phyloP scores from a whole-genome alignment of 805 yeast species.

The Suhomyces sp. region DNA sequence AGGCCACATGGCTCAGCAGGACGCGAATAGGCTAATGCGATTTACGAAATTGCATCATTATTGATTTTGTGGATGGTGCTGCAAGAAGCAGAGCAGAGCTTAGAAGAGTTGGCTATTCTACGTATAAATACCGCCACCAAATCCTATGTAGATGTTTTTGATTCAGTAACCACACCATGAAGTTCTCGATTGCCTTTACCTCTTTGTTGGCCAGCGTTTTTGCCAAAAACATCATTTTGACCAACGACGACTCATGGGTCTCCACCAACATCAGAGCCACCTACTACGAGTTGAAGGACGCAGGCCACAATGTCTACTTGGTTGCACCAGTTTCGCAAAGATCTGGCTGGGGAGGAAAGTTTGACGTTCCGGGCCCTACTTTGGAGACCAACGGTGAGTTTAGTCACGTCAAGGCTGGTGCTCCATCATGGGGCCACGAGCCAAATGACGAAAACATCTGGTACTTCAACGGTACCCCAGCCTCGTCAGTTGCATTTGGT shows the following conservation, averaged over 20 bases:
- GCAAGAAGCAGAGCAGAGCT: not conserved
- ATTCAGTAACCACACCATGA: constrained; percentile 5
- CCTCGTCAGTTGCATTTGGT: constrained; percentile 49
- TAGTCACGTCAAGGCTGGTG: constrained; percentile 44
- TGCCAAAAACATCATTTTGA: constrained; percentile 18
- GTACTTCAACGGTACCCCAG: constrained; percentile 58
- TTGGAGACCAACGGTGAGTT: constrained; percentile 48
- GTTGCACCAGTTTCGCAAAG: constrained; percentile 53
- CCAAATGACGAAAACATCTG: constrained; percentile 28
- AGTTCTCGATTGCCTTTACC: constrained; percentile 7
- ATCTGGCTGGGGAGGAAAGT: constrained; percentile 57
- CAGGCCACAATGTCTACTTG: constrained; percentile 48
- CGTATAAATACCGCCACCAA: not conserved
- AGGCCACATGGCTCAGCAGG: not conserved
- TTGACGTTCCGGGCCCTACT: constrained; percentile 39
- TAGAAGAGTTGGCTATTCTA: not conserved
- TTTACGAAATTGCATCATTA: not conserved
- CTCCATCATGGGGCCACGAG: constrained; percentile 57
- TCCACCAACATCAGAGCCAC: constrained; percentile 22
- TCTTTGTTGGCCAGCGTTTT: constrained; percentile 11
- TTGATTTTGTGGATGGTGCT: not conserved
- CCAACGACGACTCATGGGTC: constrained; percentile 20
- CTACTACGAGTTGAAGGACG: constrained; percentile 28
- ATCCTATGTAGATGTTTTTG: not conserved
- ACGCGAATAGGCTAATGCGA: not conserved